Evolutionary conservation across 1,139 yeast genomes (phyloP), one percentile per base, ranked within the genome.

Genomic region (Nakaseomyces bracarensis): DNA sequence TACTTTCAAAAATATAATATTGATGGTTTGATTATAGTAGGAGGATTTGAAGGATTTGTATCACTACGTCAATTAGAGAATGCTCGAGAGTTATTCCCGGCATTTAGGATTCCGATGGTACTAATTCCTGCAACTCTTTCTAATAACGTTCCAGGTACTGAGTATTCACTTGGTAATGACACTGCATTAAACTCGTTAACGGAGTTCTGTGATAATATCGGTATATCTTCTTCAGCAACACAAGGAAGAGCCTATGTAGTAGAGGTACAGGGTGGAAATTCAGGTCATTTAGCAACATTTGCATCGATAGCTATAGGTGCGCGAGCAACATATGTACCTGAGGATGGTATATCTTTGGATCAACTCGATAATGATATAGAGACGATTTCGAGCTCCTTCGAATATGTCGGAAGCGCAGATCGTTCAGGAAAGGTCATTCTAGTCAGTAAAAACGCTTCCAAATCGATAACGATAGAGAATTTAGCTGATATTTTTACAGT

Each of bases 181-280:
- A 89, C 97, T 6, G 87, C 96, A 68, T 70, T 91, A 66, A 91
- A 91, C 64, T 76, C 93, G 26, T 74, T 91, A 63, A 87, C 87
- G 58, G 75, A 80, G 45, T 91, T 91, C 69, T 89, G 97, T 71
- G 98, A 91, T 64, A 87, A 86, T 22, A 83, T 91, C 51, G 87
- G 87, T 66, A 96, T 87, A 67, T 79, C 91, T 38, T 97, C 98
- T 2, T 79, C 96, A 15, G 86, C 97, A 16, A 82, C 96, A 3
- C 79, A 98, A 68, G 84, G 93, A 55, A 77, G 97, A 59, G 94
- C 85, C 5, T 91, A 91, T 61, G 96, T 91, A 21, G 95, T 91
- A 48, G 98, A 91, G 58, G 95, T 85, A 27, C 97, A 91, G 69
- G 98, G 98, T 54, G 98, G 97, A 43, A 82, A 86, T 65, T 82